phyloP scores from a whole-genome alignment of 177 flowering plant species.

The Vitis hybrid region DNA sequence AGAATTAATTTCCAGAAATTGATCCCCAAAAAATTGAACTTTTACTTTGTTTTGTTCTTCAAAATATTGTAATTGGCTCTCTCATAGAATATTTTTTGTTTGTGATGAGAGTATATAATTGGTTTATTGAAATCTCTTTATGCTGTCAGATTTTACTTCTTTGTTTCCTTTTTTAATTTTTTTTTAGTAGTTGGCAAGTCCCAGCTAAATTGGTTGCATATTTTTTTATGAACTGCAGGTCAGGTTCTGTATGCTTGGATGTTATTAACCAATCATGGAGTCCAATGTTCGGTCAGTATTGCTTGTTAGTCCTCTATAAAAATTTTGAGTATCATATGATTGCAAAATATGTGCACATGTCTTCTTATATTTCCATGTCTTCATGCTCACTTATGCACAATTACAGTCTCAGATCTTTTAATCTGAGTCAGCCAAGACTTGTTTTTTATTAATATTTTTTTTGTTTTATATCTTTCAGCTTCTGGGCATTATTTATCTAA shows the following conservation, averaged over 20 bases:
- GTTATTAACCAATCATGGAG: slow-evolving; percentile 98
- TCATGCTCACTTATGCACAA: not conserved
- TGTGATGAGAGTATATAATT: not conserved
- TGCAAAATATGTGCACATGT: not conserved
- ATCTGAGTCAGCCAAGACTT: not conserved
- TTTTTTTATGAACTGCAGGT: slow-evolving; percentile 46
- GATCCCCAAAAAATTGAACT: no score
- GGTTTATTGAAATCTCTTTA: not conserved
- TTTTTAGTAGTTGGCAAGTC: not conserved
- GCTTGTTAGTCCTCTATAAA: not conserved
- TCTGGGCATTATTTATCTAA: not conserved
- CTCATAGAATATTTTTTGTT: no score
- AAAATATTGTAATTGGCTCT: no score
- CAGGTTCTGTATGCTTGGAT: slow-evolving; percentile 97
- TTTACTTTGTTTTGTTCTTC: no score
- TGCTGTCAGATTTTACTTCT: not conserved
- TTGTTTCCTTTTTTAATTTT: not conserved
- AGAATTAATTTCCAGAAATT: no score
- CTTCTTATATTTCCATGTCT: not conserved
- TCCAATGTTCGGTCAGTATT: slow-evolving; percentile 87
- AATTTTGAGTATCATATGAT: not conserved
- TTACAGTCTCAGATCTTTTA: no score
- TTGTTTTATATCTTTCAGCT: not conserved
- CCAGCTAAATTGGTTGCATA: not conserved
- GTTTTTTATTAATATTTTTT: not conserved